Base-by-base conservation (phyloP, 192 early-diverging fungal species). In the Jimgerdemannia lactiflua region DNA sequence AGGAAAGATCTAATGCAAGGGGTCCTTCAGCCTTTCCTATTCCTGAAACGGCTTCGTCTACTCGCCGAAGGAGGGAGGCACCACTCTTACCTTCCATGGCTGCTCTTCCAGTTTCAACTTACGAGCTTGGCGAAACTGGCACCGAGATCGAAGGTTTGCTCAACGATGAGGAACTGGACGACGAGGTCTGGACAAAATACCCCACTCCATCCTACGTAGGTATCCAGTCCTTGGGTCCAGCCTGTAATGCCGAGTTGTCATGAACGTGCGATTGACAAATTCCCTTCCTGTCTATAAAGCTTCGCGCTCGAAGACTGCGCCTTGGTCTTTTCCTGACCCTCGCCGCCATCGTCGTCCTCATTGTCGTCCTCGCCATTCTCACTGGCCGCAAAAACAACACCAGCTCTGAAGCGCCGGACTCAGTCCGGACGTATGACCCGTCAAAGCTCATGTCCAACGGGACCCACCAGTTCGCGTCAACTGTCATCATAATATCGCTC, bases 401-500 rank as follows among this genome's bases (percentile, higher is more conserved):
- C 29, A 59, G 2, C 14, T 14, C 49, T 59, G 6, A 59, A 14
- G 8, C 49, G 49, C 14, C 49, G 49, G 49, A 59, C 29, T 29
- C 29, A 29, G 29, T 29, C 29, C 29, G 29, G 29, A 59, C 49
- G 6, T 59, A 59, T 59, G 49, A 59, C 14, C 18, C 67, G 29
- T 6, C 7, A 19, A 68, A 68, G 19, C 67, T 68, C 67, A 77
- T 65, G 69, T 82, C 70, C n/a, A 94, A 94, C 79, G 92, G 92
- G 11, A 90, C 92, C 11, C 87, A 89, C 64, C 77, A 82, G 66
- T 94, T 91, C 83, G 82, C 81, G 49, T 82, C 88, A 18, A 92
- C 91, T 9, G 83, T 95, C 2, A 88, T 98, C 63, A 81, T 97
- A n/a, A 75, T 98, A 14, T 96, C 95, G 3, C 83, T 95, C 41